Conservation (phyloP, 2,329 filamentous ascomycete species). For the Trichoderma polysporum region DNA sequence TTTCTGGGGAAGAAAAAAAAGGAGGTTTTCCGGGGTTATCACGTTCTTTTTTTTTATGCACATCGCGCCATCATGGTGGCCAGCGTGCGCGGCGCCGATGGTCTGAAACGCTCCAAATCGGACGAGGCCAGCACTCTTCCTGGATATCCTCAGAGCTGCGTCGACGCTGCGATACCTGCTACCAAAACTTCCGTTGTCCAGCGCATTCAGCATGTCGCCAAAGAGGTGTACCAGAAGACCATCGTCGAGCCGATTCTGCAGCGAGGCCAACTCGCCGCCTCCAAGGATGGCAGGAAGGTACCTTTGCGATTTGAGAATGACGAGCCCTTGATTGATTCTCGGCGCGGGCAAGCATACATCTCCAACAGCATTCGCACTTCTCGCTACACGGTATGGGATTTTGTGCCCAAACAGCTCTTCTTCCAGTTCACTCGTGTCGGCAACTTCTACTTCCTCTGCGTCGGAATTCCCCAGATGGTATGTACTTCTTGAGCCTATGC, state of each 20-base stretch:
- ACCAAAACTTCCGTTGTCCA: conserved; percentile 10
- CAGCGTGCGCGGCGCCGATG: conserved; percentile 15
- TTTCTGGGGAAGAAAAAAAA: neutral
- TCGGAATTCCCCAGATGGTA: conserved; percentile 76
- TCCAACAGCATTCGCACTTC: conserved; percentile 73
- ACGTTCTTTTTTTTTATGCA: neutral
- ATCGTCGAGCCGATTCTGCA: conserved; percentile 55
- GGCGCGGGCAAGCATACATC: conserved; percentile 50
- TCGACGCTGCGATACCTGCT: neutral
- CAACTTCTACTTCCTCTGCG: conserved; percentile 84
- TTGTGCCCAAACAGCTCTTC: conserved; percentile 78
- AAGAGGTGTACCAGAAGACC: conserved; percentile 38
- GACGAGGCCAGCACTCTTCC: conserved; percentile 5
- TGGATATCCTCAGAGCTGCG: conserved; percentile 11
- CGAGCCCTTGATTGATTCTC: conserved; percentile 47
- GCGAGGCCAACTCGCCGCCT: conserved; percentile 67
- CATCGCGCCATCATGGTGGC: conserved; percentile 16
- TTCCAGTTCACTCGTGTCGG: conserved; percentile 84
- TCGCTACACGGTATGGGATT: conserved; percentile 80
- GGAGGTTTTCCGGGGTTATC: neutral
- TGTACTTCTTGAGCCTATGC: neutral
- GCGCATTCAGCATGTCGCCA: conserved; percentile 27
- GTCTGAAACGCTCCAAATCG: neutral
- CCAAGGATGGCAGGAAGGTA: conserved; percentile 64
- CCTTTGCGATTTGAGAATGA: conserved; percentile 42